Conservation (phyloP, 2,329 filamentous ascomycete genomes). For the Setomelanomma holmii region DNA sequence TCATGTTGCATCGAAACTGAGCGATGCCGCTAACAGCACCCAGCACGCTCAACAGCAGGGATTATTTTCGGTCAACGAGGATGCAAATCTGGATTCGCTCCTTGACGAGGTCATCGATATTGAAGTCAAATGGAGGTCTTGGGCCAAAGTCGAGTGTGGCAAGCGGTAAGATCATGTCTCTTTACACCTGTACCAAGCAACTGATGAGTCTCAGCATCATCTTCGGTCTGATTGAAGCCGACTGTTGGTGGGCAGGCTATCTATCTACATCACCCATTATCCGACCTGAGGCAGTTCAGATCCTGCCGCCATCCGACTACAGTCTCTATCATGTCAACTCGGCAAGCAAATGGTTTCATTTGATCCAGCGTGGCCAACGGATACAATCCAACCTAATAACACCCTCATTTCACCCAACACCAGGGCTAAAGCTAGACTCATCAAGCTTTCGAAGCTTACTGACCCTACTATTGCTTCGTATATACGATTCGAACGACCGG, state of each 20-base stretch:
- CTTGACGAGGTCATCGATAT: conserved; percentile 55
- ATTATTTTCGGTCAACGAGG: conserved; percentile 57
- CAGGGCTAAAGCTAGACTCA: conserved; percentile 40
- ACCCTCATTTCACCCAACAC: conserved; percentile 41
- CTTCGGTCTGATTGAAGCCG: conserved; percentile 54
- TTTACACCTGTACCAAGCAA: neutral
- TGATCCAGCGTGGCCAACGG: conserved; percentile 37
- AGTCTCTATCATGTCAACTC: conserved; percentile 54
- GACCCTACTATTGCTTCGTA: conserved; percentile 41
- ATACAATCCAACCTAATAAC: conserved; percentile 43
- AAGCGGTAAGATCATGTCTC: conserved; percentile 47
- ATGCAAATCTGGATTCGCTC: conserved; percentile 43
- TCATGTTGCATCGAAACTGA: neutral
- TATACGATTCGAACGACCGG: conserved; percentile 45
- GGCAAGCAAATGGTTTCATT: conserved; percentile 40
- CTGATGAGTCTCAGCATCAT: conserved; percentile 47
- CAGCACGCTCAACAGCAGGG: conserved; percentile 59
- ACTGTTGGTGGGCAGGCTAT: conserved; percentile 59
- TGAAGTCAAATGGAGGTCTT: conserved; percentile 59
- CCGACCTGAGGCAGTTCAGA: conserved; percentile 55
- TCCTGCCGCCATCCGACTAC: conserved; percentile 56
- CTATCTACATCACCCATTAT: conserved; percentile 57
- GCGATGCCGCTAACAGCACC: conserved; percentile 13
- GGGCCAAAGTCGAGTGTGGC: conserved; percentile 60
- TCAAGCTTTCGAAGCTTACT: conserved; percentile 40